Evolutionary conservation across 2,329 filamentous ascomycete genomes (phyloP), one percentile per base, ranked within the genome.

Genomic region (Pseudogymnoascus sp.): DNA sequence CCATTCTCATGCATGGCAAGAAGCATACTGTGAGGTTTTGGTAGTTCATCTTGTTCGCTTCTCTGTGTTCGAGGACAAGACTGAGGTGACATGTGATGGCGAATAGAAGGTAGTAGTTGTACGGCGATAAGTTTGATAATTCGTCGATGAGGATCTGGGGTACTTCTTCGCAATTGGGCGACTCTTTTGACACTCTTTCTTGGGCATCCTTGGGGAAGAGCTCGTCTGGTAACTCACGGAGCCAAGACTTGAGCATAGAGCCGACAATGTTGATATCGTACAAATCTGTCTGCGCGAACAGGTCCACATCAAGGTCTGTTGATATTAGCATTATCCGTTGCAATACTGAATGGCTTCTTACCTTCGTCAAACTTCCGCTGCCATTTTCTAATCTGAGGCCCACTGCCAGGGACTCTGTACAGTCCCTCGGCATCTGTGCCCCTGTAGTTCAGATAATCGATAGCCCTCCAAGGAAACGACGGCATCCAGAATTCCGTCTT

Each of bases 401-500:
- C 90, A 73, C 91, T 95, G 26, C 93, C 93, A 10, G 93, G 92
- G 41, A 97, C 89, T 63, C 93, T 86, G 72, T 97, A 97, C 3
- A 97, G 79, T 3, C 93, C 93, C 74, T 97, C 93, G 39, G 96
- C 90, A 70, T 97, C 92, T 68, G 89, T 94, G 39, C 91, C 91
- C 71, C 94, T 95, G 75, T 92, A 94, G 74, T 97, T 97, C 60
- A 97, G 79, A 72, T 96, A 97, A 76, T 97, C 93, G 66, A 97
- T 97, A 63, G 92, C 95, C 65, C 93, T 83, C 89, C 93, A 97
- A 0, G 93, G 92, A 63, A 97, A 87, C 5, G 92, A 90, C 10
- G 93, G 93, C 92, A 97, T 96, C 93, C 93, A 97, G 71, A 95
- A 97, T 71, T 97, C 93, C 0, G 93, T 97, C 79, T 97, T 97